A percentile compares a stretch with the other conserved stretches of the same genome.
Conservation (phyloP, 805 yeast genomes). For the Metschnikowia noctiluminum region DNA sequence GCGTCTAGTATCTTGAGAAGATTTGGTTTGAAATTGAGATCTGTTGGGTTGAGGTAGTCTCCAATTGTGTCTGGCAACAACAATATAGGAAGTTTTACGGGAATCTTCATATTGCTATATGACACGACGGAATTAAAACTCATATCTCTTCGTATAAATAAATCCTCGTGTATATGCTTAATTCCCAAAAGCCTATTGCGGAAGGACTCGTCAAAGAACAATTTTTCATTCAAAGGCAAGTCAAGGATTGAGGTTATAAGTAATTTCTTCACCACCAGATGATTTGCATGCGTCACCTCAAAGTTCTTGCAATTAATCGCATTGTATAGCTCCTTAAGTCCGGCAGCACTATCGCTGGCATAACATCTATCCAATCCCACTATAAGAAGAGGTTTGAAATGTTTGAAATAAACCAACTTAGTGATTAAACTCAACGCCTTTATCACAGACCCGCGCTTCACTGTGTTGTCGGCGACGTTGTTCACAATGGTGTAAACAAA, state of each 20-base stretch:
- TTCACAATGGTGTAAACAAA: slow-evolving; percentile 55
- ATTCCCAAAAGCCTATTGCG: slow-evolving; percentile 34
- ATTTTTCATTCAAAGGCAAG: slow-evolving; percentile 39
- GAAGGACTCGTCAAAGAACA: slow-evolving; percentile 38
- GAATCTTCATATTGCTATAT: slow-evolving; percentile 43
- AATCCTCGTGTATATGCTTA: slow-evolving; percentile 26
- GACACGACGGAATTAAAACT: slow-evolving; percentile 38
- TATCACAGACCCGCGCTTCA: slow-evolving; percentile 57
- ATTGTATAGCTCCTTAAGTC: slow-evolving; percentile 28
- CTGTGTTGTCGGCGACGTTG: slow-evolving; percentile 42
- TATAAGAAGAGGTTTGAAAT: slow-evolving; percentile 56
- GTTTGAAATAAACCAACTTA: slow-evolving; percentile 47
- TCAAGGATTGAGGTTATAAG: slow-evolving; percentile 42
- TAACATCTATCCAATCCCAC: slow-evolving; percentile 51
- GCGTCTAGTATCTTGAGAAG: slow-evolving; percentile 34
- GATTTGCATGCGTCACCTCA: slow-evolving; percentile 16
- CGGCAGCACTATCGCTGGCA: slow-evolving; percentile 17
- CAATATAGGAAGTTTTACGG: slow-evolving; percentile 42
- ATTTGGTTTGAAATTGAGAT: slow-evolving; percentile 39
- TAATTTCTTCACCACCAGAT: slow-evolving; percentile 34
- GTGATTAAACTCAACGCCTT: slow-evolving; percentile 60
- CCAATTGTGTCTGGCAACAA: slow-evolving; percentile 41
- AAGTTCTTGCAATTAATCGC: slow-evolving; percentile 34
- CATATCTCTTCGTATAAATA: slow-evolving; percentile 42
- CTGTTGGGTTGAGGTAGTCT: slow-evolving; percentile 45